phyloP scores from a whole-genome alignment of 2,329 filamentous ascomycete genomes.

The Xylaria polymorpha region DNA sequence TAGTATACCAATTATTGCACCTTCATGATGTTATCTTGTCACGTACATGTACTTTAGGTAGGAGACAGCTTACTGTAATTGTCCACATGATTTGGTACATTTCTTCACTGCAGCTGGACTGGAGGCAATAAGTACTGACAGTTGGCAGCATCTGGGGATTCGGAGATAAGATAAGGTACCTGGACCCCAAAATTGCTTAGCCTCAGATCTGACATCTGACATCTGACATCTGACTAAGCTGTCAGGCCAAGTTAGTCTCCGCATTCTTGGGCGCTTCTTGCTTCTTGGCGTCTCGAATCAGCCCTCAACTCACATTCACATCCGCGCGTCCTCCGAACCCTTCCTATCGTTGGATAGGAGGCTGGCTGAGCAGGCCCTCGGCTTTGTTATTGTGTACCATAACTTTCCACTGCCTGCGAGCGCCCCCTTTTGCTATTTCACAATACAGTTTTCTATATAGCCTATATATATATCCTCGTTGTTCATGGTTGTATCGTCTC shows the following conservation, averaged over 20 bases:
- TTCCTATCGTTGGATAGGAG: slow-evolving; percentile 3
- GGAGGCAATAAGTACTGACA: too few relatives aligned
- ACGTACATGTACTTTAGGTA: too few relatives aligned
- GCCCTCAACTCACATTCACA: background rate
- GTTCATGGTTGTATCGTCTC: background rate
- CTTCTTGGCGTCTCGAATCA: slow-evolving; percentile 2
- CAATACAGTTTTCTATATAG: background rate
- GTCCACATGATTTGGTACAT: background rate
- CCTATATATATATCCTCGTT: background rate
- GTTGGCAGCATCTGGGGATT: background rate
- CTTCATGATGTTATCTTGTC: too few relatives aligned
- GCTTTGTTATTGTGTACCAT: slow-evolving; percentile 8
- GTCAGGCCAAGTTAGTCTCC: slow-evolving; percentile 5
- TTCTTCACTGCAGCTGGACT: slow-evolving; percentile 5
- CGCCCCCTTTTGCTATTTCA: background rate
- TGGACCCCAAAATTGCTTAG: too few relatives aligned
- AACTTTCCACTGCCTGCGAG: background rate
- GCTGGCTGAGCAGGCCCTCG: slow-evolving; percentile 37
- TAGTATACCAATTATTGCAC: too few relatives aligned
- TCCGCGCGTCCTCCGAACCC: background rate
- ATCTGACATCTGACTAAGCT: background rate
- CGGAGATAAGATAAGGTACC: slow-evolving; percentile 10
- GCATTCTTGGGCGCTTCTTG: slow-evolving; percentile 8
- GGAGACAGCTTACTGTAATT: too few relatives aligned
- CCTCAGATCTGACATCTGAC: background rate